Evolutionary conservation across 306 rosid genomes (phyloP), one percentile per base, ranked within the genome.

Genomic region (Begonia masoniana): DNA sequence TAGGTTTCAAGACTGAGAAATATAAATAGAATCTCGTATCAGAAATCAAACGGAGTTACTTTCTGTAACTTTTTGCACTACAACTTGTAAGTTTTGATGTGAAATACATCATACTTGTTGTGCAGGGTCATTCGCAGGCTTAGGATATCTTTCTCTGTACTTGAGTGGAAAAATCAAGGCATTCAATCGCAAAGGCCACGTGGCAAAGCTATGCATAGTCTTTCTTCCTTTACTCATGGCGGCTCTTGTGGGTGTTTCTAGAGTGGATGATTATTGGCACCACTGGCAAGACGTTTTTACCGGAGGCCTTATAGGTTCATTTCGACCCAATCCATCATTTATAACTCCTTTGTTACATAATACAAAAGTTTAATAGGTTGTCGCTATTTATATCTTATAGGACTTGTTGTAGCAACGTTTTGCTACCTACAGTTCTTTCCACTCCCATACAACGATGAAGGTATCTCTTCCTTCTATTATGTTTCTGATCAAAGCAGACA

Each of bases 241-340:
- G 19, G 62, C 81, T 57, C 79, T 91, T 10, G 88, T 91, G 50
- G 92, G 72, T n/a, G 61, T 91, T 62, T 85, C 97, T 36, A 62
- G 95, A 50, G 95, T 91, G 10, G 73, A 83, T 63, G 97, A 89
- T 67, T 89, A 89, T 64, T 85, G 97, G 97, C 97, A 89, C 69
- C 97, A 85, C 68, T 89, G 97, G 97, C 85, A 78, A 71, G 97
- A 89, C 62, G 95, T 89, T 10, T 85, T 89, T 51, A 82, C 82
- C 12, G 97, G 94, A 53, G 87, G 78, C 10, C 49, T 89, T 55
- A 49, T 89, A 58, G 97, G 97, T 88, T 50, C 47, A 67, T 63
- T 43, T 10, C 9, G 6, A 41, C 7, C 0, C 10, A 43, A 15
- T 35, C 12, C n/a, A 10, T 13, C 53, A 11, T 8, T 24, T 10